Percentiles rank a stretch among this genome's conserved stretches.
phyloP scores from a whole-genome alignment of 2,329 filamentous ascomycete genomes.

The Metarhizium album region DNA sequence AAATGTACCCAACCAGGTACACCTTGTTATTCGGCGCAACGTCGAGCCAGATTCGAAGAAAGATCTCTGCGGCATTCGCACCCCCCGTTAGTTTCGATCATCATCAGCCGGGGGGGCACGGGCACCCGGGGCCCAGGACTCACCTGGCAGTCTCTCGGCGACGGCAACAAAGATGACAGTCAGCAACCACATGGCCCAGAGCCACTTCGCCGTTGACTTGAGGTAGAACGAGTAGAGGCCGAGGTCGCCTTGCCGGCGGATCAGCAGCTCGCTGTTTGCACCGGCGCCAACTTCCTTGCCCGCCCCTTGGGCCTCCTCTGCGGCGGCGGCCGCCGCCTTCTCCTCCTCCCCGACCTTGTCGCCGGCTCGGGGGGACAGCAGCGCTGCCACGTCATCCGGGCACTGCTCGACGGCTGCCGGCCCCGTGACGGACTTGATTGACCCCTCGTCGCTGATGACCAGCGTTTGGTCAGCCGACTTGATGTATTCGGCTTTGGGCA shows the following conservation, averaged over 20 bases:
- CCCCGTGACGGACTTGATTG: background rate
- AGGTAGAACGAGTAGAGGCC: conserved; percentile 1
- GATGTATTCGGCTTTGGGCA: background rate
- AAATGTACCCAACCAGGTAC: background rate
- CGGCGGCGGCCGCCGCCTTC: no score
- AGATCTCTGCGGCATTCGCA: background rate
- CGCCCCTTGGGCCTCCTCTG: background rate
- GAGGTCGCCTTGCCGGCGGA: background rate
- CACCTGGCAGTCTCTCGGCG: background rate
- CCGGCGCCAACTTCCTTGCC: background rate
- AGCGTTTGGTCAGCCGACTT: background rate
- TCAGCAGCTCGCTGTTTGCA: background rate
- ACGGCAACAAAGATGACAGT: background rate
- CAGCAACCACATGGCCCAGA: background rate
- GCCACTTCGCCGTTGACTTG: background rate
- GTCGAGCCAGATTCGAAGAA: conserved; percentile 1
- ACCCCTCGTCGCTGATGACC: background rate
- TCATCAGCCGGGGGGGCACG: no score
- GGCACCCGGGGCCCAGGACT: background rate
- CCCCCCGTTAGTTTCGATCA: no score
- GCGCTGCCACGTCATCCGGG: background rate
- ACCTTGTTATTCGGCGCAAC: background rate
- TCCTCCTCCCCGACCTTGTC: background rate
- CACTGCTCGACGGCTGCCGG: background rate
- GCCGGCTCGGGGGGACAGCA: background rate